A percentile compares a stretch with the other conserved stretches of the same genome.
phyloP scores from a whole-genome alignment of 129 eudicot genomes.

The Glebionis coronaria region DNA sequence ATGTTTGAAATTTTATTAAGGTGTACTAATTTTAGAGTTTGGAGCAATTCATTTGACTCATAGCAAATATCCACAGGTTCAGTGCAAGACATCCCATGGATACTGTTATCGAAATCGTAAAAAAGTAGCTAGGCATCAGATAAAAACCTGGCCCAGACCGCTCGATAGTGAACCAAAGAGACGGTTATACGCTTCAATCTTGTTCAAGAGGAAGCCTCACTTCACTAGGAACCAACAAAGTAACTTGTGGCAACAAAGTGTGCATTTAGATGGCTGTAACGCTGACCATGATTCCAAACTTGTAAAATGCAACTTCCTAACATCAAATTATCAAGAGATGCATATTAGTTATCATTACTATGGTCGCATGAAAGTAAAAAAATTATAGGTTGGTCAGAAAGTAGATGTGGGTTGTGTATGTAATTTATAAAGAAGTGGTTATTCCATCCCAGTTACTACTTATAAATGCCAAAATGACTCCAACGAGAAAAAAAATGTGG shows the following conservation, averaged over 20 bases:
- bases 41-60: neutral
- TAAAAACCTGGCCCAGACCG: slow-evolving; percentile 68
- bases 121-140: neutral
- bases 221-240: slow-evolving; percentile 77
- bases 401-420: no score
- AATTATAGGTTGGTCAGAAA: no score
- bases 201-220: slow-evolving; percentile 53
- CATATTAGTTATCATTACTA: neutral
- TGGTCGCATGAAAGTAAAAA: no score
- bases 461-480: no score
- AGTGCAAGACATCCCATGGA: neutral
- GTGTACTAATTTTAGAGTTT: neutral
- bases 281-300: slow-evolving; percentile 91
- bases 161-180: slow-evolving; percentile 54
- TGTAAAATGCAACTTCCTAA: slow-evolving; percentile 78
- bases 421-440: no score
- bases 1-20: neutral
- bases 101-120: neutral
- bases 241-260: slow-evolving; percentile 85
- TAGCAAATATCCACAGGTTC: neutral
- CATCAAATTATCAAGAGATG: neutral
- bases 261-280: slow-evolving; percentile 88
- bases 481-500: no score
- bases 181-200: slow-evolving; percentile 74
- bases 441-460: no score